Evolutionary conservation across 768 basidiomycete genomes (phyloP), one percentile per base, ranked within the genome.

Genomic region (Leccinum pellstonianum): DNA sequence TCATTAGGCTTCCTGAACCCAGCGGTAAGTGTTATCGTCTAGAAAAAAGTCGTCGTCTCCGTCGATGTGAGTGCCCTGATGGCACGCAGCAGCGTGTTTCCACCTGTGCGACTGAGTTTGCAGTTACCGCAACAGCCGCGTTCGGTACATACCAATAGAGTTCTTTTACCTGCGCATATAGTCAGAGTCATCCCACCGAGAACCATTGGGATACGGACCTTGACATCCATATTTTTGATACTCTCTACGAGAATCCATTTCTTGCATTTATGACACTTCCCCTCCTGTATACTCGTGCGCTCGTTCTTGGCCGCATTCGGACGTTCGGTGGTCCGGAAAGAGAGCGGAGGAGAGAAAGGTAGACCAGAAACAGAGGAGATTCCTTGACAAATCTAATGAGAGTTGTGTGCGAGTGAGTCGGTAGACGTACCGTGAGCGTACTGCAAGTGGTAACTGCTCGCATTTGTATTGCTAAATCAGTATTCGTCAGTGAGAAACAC

Each of bases 11-110:
- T 71, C 54, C 19, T 61, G 69, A 56, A 67, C 59, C 17, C 62
- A 65, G 50, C 64, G 62, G 54, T 74, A 79, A 23, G 84, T 73
- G 4, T 76, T 73, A 61, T 90, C 86, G 38, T 83, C 76, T 60
- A 84, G 73, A 65, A 81, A 87, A 59, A 81, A 76, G 68, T 86
- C 82, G 56, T 76, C 67, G 60, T 90, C 87, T 31, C 85, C 87
- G 2, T 73, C 70, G 53, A 88, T 71, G 17, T 74, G 78, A 5
- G 81, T 80, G 17, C 81, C 80, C 55, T 82, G 81, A 67, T 93
- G 91, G 65, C 91, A 93, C 17, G 81, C 64, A 1, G 88, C 88
- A 29, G 91, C 91, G 66, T 93, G 91, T 72, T 93, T 91, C 88
- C 87, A 91, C 88, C 86, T 87, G 54, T 19, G 17, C 19, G 31